Conservation (phyloP, 73 alveolate genomes). For the Vitrella brassicaformis region DNA sequence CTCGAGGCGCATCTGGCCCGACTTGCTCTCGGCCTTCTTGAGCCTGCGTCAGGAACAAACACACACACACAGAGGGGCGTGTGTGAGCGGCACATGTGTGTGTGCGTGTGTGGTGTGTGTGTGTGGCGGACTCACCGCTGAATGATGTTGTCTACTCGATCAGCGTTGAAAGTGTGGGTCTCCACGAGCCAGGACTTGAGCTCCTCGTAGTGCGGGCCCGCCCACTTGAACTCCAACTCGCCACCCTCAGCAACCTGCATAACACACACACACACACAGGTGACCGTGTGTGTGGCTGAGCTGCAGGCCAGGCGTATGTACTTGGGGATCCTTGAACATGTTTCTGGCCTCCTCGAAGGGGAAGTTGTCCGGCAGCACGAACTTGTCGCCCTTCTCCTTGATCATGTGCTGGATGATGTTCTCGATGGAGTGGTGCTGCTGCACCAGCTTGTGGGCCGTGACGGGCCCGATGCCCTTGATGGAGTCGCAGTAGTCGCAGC, state of each 20-base stretch:
- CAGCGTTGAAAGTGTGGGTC: not conserved
- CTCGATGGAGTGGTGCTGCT: conserved; percentile 63
- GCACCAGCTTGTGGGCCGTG: conserved; percentile 60
- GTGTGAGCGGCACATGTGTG: not conserved
- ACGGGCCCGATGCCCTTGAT: conserved; percentile 67
- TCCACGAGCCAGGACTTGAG: not conserved
- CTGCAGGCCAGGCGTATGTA: not conserved
- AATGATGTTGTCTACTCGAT: too few species aligned
- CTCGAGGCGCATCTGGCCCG: not conserved
- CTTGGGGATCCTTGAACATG: not conserved
- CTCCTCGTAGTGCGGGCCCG: not conserved
- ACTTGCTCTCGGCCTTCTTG: not conserved
- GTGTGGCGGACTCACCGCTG: not conserved
- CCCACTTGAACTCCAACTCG: not conserved
- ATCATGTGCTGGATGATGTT: conserved; percentile 45
- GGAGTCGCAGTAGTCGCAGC: conserved; percentile 74
- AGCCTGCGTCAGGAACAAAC: not conserved
- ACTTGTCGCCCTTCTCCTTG: conserved; percentile 14
- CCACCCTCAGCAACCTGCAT: not conserved
- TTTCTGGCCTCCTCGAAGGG: not conserved
- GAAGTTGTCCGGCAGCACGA: not conserved
- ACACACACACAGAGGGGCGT: not conserved
- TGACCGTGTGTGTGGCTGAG: not conserved
- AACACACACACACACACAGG: not conserved
- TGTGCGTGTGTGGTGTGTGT: not conserved